phyloP scores from a whole-genome alignment of 1,284 basidiomycete genomes.

The Ceraceosorus guamensis region DNA sequence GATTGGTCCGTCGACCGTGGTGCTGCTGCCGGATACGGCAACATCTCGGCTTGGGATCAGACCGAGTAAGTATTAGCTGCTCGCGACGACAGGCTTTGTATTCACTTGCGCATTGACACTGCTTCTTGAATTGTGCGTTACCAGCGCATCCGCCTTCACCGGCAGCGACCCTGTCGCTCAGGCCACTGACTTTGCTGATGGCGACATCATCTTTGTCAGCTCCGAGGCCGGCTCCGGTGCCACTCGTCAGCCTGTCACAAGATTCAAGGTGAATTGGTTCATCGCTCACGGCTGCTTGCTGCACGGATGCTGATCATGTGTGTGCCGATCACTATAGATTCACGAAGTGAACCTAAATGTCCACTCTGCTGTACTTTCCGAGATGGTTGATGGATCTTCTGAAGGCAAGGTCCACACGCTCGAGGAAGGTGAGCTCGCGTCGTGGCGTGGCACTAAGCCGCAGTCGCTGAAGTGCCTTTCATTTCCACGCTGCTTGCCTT shows the following conservation, averaged over 20 bases:
- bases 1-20: neutral
- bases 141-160: neutral
- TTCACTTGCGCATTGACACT: neutral
- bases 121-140: neutral
- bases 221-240: slow-evolving; percentile 6
- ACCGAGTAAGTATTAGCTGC: neutral
- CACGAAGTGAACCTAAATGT: slow-evolving; percentile 9
- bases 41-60: neutral
- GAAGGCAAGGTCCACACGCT: neutral
- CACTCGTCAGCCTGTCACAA: slow-evolving; percentile 9
- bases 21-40: neutral
- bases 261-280: slow-evolving; percentile 1
- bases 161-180: slow-evolving; percentile 4
- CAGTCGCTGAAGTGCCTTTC: neutral
- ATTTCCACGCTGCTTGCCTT: neutral
- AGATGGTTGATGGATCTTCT: slow-evolving; percentile 1
- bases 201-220: slow-evolving; percentile 7
- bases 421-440: neutral
- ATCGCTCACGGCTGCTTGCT: too few species aligned
- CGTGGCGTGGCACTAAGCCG: too few species aligned
- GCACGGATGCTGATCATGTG: too few species aligned
- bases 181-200: slow-evolving; percentile 9
- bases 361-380: slow-evolving; percentile 6
- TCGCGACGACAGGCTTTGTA: too few species aligned
- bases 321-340: neutral